Evolutionary conservation across 768 basidiomycete species (phyloP), one percentile per base, ranked within the genome.

Genomic region (Neoboletus brunneissimus): DNA sequence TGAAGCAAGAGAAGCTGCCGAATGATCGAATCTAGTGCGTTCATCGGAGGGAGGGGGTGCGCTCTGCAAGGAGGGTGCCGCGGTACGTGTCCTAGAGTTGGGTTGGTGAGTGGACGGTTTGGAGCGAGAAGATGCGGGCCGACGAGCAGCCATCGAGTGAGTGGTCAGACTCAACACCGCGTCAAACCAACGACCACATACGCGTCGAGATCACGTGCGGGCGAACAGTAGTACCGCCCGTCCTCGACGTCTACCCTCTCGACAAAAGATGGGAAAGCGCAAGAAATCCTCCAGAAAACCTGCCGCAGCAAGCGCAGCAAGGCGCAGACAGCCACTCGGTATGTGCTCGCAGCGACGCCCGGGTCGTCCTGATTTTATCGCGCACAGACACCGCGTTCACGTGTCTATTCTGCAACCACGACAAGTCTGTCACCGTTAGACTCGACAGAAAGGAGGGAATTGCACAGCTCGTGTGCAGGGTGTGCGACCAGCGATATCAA

Each of bases 241-340:
- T 47, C 23, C 43, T n/a, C n/a, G n/a, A 20, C 25, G 25, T 27
- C 29, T 23, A 13, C 9, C 8, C 32, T 3, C 29, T 23, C 29
- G 49, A 51, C 48, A 18, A 25, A 46, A 12, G 25, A 94, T 94
- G 91, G 91, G 91, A 57, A 94, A 94, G 74, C 86, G 91, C 63
- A 94, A 94, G 75, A 94, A 94, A 72, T 90, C 92, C 0, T 85
- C 91, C 20, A 83, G 88, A 67, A 91, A 92, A 63, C 89, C 91
- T 8, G 82, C 79, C 35, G 82, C 83, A 44, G 74, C 87, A 1
- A 80, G 80, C 51, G 81, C 83, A 45, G 75, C 87, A 7, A 80
- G 84, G 61, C 82, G 79, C 63, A 85, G 83, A 67, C 84, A 85
- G 2, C 87, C 90, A 5, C 78, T 94, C 15, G 92, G 91, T 92